Evolutionary conservation across 768 basidiomycete species (phyloP).

Genomic region (Suillus sp.): DNA sequence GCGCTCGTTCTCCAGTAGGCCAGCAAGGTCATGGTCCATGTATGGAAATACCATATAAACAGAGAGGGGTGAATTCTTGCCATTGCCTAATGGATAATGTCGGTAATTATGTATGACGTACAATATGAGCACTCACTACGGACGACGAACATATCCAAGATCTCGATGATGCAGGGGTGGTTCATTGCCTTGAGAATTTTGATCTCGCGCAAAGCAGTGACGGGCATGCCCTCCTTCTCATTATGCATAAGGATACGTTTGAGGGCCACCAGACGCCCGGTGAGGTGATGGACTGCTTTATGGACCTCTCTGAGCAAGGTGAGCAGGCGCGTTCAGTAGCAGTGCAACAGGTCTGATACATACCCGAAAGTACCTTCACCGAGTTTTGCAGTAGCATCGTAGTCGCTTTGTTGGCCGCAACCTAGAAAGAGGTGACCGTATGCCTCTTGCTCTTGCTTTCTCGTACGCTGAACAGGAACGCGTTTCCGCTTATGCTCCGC

Average conservation of each 20-base stretch:
- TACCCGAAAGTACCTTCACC: conserved; percentile 98
- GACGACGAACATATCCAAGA: conserved; percentile 92
- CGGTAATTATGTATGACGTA: conserved; percentile 6
- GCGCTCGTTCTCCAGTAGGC: conserved; percentile 87
- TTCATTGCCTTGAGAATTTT: conserved; percentile 90
- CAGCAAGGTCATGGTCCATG: conserved; percentile 99
- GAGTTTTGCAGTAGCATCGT: conserved; percentile 81
- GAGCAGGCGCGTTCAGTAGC: conserved; percentile 13
- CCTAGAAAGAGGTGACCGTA: conserved; percentile 72
- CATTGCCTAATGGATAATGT: conserved; percentile 48
- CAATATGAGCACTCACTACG: conserved; percentile 52
- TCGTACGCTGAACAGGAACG: conserved; percentile 50
- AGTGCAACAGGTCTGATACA: conserved; percentile 32
- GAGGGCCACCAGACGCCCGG: conserved; percentile 72
- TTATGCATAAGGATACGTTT: conserved; percentile 97
- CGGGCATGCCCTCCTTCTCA: conserved; percentile 95
- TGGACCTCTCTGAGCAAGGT: conserved; percentile 74
- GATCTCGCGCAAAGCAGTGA: conserved; percentile 95
- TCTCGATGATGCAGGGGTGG: conserved; percentile 84
- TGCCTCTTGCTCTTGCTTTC: conserved; percentile 64
- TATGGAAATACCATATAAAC: conserved; percentile 99
- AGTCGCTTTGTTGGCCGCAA: conserved; percentile 72
- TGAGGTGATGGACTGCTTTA: conserved; percentile 71
- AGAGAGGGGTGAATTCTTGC: conserved; percentile 67
- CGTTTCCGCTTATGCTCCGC: conserved; percentile 37